A percentile compares a stretch with the other conserved stretches of the same genome.
Conservation (phyloP, 2,329 filamentous ascomycete genomes). For the Botryotinia narcissicola region DNA sequence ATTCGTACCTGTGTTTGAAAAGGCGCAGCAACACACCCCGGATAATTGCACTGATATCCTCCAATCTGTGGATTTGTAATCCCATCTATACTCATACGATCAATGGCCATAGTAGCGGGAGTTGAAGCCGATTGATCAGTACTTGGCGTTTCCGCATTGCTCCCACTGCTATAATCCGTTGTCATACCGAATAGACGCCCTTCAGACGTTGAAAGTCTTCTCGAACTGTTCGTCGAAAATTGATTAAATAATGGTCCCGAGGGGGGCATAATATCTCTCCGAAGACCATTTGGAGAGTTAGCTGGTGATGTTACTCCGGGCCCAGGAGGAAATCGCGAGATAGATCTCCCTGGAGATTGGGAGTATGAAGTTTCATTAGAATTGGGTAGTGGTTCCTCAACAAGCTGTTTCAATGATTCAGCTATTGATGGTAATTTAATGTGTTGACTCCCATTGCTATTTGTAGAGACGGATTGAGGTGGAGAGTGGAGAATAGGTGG, state of each 20-base stretch:
- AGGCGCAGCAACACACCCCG: conserved; percentile 66
- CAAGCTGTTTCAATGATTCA: conserved; percentile 34
- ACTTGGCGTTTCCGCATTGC: conserved; percentile 47
- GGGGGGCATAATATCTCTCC: conserved; percentile 47
- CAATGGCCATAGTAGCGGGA: conserved; percentile 45
- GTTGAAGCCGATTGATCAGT: conserved; percentile 47
- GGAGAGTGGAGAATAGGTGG: conserved; percentile 35
- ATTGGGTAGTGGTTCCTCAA: conserved; percentile 25
- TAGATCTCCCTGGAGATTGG: conserved; percentile 34
- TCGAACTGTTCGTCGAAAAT: conserved; percentile 25
- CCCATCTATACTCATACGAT: conserved; percentile 58
- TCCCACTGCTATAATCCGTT: conserved; percentile 33
- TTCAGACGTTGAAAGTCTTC: conserved; percentile 33
- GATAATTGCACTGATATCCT: conserved; percentile 56
- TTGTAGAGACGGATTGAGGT: conserved; percentile 30
- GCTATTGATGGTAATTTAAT: conserved; percentile 37
- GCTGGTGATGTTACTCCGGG: conserved; percentile 35
- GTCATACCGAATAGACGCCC: conserved; percentile 30
- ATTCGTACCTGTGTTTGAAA: conserved; percentile 68
- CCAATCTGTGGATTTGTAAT: conserved; percentile 54
- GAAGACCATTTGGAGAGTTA: conserved; percentile 36
- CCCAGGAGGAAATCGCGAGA: conserved; percentile 28
- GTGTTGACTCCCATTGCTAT: conserved; percentile 29
- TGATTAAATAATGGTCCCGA: conserved; percentile 24
- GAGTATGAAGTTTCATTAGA: conserved; percentile 29